Percentiles rank a stretch among this genome's conserved stretches.
These are phyloP conservation scores for Trapa bicornis DNA, from an alignment of 345 rosid genomes.

Conservation along the genomic window DNA sequence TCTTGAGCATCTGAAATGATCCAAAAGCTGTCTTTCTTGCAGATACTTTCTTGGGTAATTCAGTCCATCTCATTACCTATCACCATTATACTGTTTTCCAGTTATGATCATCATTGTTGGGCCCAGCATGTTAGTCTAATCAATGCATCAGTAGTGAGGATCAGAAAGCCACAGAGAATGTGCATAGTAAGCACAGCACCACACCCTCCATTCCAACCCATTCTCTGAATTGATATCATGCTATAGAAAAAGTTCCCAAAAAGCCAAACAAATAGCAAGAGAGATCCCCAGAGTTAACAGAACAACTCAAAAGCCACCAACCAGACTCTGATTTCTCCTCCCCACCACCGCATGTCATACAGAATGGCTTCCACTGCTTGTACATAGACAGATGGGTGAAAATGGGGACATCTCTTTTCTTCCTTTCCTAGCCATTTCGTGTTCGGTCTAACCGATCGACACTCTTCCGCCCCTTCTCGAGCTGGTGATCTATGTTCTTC, in stretches of 20 bases:
- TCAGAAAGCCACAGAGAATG: too few species aligned
- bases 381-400: not conserved
- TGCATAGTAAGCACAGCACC: not conserved
- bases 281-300: not conserved
- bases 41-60: too few species aligned
- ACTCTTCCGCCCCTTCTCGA: slow-evolving; percentile 77
- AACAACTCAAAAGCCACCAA: not conserved
- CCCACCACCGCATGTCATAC: not conserved
- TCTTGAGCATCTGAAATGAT: too few species aligned
- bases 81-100: too few species aligned
- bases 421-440: slow-evolving; percentile 28
- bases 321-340: too few species aligned
- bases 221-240: not conserved
- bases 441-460: slow-evolving; percentile 72
- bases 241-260: not conserved
- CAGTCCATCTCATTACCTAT: too few species aligned
- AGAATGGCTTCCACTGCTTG: not conserved
- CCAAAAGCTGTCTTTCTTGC: too few species aligned
- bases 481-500: slow-evolving; percentile 56
- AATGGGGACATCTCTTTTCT: slow-evolving; percentile 4
- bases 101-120: too few species aligned
- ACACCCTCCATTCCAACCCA: not conserved
- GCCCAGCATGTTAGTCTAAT: too few species aligned
- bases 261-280: not conserved
- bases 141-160: too few species aligned